phyloP scores from a whole-genome alignment of 1,139 yeast genomes.

The Arxiozyma bovina region DNA sequence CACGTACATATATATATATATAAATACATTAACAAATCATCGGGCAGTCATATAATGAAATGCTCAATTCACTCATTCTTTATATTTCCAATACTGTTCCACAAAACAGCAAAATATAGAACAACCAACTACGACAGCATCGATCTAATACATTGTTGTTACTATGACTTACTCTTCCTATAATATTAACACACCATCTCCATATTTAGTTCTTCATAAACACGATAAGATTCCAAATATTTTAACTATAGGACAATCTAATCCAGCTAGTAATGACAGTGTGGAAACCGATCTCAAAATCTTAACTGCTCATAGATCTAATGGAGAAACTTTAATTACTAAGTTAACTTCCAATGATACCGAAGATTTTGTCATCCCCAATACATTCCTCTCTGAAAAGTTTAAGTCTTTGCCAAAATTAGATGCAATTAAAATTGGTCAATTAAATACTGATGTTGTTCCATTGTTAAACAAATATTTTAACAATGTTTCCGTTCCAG shows the following conservation, averaged over 20 bases:
- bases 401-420: constrained; percentile 52
- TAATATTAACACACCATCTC: constrained; percentile 5
- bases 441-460: constrained; percentile 59
- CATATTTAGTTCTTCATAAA: constrained; percentile 3
- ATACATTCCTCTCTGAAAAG: constrained; percentile 37
- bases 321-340: constrained; percentile 17
- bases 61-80: neutral
- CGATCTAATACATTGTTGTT: neutral
- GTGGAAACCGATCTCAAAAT: constrained; percentile 86
- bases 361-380: constrained; percentile 22
- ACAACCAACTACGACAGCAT: neutral
- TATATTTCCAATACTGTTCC: neutral
- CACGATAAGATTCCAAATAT: constrained; percentile 31
- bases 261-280: constrained; percentile 57
- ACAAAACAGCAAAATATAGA: neutral
- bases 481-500: constrained; percentile 58
- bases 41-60: neutral
- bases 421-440: constrained; percentile 73
- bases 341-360: neutral
- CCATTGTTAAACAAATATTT: constrained; percentile 37
- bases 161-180: neutral
- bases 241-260: constrained; percentile 48
- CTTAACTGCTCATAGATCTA: constrained; percentile 64
- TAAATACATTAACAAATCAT: neutral
- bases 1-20: neutral